Evolutionary conservation across 2,329 filamentous ascomycete genomes (phyloP).

Genomic region (Mollisiaceae sp.): DNA sequence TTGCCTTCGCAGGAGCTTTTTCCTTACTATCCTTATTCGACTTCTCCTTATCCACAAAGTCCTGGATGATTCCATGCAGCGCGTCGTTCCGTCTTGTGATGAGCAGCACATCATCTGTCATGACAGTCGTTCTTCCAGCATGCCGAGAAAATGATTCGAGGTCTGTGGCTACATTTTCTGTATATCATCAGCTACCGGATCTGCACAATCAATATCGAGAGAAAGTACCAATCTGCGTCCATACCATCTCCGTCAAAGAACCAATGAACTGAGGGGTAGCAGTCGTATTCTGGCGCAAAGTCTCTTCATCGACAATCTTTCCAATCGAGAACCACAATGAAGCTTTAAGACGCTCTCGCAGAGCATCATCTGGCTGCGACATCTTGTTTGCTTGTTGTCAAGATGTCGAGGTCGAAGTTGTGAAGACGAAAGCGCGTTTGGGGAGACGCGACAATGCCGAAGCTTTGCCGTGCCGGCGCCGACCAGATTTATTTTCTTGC

Average conservation of each 20-base stretch:
- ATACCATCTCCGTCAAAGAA: slow-evolving; percentile 83
- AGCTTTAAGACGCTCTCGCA: slow-evolving; percentile 53
- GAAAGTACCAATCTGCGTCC: slow-evolving; percentile 77
- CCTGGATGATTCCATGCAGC: slow-evolving; percentile 74
- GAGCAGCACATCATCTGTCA: slow-evolving; percentile 85
- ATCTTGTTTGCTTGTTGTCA: slow-evolving; percentile 21
- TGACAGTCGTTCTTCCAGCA: slow-evolving; percentile 79
- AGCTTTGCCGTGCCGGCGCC: slow-evolving; percentile 18
- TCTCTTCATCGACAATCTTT: slow-evolving; percentile 88
- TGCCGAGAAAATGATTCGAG: slow-evolving; percentile 74
- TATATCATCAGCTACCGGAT: slow-evolving; percentile 5
- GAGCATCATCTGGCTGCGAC: slow-evolving; percentile 30
- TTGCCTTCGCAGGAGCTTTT: slow-evolving; percentile 19
- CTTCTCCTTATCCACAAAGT: slow-evolving; percentile 67
- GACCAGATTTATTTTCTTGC: slow-evolving; percentile 17
- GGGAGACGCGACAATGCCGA: slow-evolving; percentile 30
- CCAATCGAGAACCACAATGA: slow-evolving; percentile 85
- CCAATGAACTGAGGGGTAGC: slow-evolving; percentile 92
- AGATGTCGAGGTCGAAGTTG: neutral
- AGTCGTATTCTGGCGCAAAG: slow-evolving; percentile 74
- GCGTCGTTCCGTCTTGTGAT: slow-evolving; percentile 87
- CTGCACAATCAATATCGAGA: neutral
- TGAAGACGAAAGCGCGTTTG: neutral
- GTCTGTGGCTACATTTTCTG: slow-evolving; percentile 62
- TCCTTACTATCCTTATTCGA: slow-evolving; percentile 38